Evolutionary conservation across 2,329 filamentous ascomycete species (phyloP), one percentile per base, ranked within the genome.

Genomic region (Microsporum ferrugineum): DNA sequence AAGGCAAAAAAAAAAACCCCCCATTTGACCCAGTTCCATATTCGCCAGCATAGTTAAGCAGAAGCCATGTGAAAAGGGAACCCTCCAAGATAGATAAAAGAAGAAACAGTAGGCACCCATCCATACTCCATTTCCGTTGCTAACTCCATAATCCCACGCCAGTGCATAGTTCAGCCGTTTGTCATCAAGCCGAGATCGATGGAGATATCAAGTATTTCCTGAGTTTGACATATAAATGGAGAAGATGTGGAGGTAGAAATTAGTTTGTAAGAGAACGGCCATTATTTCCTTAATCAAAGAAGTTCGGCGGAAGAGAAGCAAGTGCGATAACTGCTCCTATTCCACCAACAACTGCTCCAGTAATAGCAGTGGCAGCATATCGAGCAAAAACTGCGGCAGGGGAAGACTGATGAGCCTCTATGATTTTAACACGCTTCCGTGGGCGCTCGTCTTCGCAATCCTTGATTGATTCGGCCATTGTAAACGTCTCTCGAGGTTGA

Each of bases 301-400:
- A 78, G 58, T 77, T 74, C 4, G 71, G 67, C 6, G 76, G 76
- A 12, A 78, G 69, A 29, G 75, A 69, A 10, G 75, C 74, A 51
- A 78, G 68, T 17, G 72, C 66, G 47, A 72, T 69, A 45, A 78
- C 69, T 14, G 74, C 74, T 27, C 75, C 72, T 38, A 78, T 67
- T 4, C 75, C 72, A 57, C 76, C 76, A 49, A 76, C 69, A 14
- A 76, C 62, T 39, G 74, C 74, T 29, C 76, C 75, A 3, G 73
- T 63, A 2, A 74, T 61, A 31, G 76, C 75, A 33, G 72, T 73
- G 23, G 72, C 70, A 34, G 73, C 73, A 66, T 77, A 73, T 60
- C 70, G 72, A 55, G 68, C 65, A 29, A 77, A 59, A 29, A 58
- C 68, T 2, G 59, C 53, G 17, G 7, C 60, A 59, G 14, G 55